Base-by-base conservation (phyloP, 139 green algal genomes). In the Medakamo hakoo region DNA sequence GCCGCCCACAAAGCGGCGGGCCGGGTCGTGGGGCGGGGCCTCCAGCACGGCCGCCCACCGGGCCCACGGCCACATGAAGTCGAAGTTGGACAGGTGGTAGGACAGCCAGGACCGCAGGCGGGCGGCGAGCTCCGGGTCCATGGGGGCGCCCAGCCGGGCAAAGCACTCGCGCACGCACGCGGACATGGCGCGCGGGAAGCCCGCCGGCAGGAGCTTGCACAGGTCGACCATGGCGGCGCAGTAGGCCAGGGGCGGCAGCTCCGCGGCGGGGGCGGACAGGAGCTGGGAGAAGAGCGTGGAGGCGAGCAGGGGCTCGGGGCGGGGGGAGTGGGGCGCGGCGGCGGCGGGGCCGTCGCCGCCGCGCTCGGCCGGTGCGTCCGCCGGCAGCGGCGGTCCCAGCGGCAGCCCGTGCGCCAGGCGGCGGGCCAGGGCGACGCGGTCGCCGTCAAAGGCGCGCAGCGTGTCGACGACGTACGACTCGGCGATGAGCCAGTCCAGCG, bases 61-160 rank as follows among this genome's bases (percentile, higher is more conserved):
- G 57, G 79, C 67, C 90, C 90, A 97, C 27, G 88, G 88, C 90
- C 90, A 97, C 68, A 85, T 62, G 67, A 83, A 95, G 24, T 87
- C 67, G 58, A 92, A 90, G 73, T 90, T 89, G 61, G 73, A 86
- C 30, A 95, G 73, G 77, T 95, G 89, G 74, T 91, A 89, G n/a
- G 85, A 77, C 58, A 95, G 79, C 86, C 87, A 96, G 20, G 84
- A 73, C 3, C 82, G 73, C 55, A 95, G 60, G 30, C 85, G 76
- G 14, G 52, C 27, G 28, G 70, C 66, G 58, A 92, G 79, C 71
- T 89, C 76, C 1, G 83, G 79, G 67, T 95, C 88, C 63, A 88
- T 59, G n/a, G n/a, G n/a, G 9, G 63, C 57, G 30, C 73, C 69
- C 75, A 89, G 75, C 32, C 79, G 67, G 4, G 66, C 68, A 68